A percentile compares a stretch with the other conserved stretches of the same genome.
phyloP scores from a whole-genome alignment of 352 stramenopile species.

The Aphanomyces cochlioides region DNA sequence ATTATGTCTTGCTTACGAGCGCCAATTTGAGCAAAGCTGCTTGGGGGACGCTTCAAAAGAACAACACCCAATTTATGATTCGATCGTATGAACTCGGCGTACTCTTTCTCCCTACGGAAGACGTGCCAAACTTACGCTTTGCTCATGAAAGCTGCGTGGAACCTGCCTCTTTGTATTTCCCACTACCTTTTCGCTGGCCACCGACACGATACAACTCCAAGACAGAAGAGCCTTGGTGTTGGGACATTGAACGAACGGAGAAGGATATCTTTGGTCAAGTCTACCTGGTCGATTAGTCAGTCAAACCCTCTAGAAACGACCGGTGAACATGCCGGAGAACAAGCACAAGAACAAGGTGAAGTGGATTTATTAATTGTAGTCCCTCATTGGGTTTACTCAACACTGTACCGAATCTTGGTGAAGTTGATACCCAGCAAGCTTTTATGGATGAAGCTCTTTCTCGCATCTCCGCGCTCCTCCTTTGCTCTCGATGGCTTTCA shows the following conservation, averaged over 20 bases:
- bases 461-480: no score
- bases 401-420: no score
- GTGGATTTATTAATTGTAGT: no score
- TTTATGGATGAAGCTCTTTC: no score
- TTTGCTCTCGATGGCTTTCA: no score
- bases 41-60: slow-evolving; percentile 72
- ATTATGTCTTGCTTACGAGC: slow-evolving; percentile 77
- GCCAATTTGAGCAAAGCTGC: slow-evolving; percentile 80
- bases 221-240: slow-evolving; percentile 74
- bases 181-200: slow-evolving; percentile 65
- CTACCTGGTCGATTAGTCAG: slow-evolving; percentile 36
- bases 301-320: no score
- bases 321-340: no score
- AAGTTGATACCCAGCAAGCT: no score
- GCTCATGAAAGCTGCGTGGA: slow-evolving; percentile 13
- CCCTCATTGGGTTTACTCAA: no score
- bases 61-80: slow-evolving; percentile 74
- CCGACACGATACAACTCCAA: slow-evolving; percentile 64
- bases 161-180: slow-evolving; percentile 34
- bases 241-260: slow-evolving; percentile 64
- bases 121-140: slow-evolving; percentile 5
- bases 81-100: slow-evolving; percentile 78
- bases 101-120: slow-evolving; percentile 54
- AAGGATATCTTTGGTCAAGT: slow-evolving; percentile 65
- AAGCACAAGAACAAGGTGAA: no score